Evolutionary conservation across 495 filamentous ascomycete genomes (phyloP).

Genomic region (Xylaria sp.): DNA sequence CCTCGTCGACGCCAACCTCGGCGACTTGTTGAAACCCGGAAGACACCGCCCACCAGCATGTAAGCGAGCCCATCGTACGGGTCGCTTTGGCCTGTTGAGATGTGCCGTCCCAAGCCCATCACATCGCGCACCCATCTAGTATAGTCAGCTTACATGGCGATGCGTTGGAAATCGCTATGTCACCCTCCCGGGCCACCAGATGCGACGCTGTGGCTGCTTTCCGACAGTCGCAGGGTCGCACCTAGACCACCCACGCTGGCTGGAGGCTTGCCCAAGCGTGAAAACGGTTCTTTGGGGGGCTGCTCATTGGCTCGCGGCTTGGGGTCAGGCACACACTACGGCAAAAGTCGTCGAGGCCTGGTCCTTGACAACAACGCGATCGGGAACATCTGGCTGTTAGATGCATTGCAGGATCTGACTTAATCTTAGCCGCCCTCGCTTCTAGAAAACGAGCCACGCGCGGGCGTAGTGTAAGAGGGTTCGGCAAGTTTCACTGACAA

Average conservation of each 20-base stretch:
- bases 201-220: constrained; percentile 43
- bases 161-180: constrained; percentile 41
- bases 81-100: constrained; percentile 15
- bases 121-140: no score
- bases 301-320: constrained; percentile 38
- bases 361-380: constrained; percentile 42
- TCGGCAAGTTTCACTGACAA: constrained; percentile 23
- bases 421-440: constrained; percentile 27
- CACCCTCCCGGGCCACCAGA: constrained; percentile 39
- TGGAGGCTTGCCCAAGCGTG: background rate
- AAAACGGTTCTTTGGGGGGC: constrained; percentile 19
- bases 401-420: constrained; percentile 49
- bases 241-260: constrained; percentile 12
- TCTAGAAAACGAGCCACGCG: constrained; percentile 24
- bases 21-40: constrained; percentile 29
- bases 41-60: constrained; percentile 28
- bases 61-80: constrained; percentile 25
- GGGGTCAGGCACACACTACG: constrained; percentile 12
- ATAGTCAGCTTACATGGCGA: constrained; percentile 33
- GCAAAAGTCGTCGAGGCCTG: constrained; percentile 34
- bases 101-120: constrained; percentile 21
- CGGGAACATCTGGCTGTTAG: constrained; percentile 39
- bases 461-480: constrained; percentile 16
- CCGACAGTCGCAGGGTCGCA: constrained; percentile 34
- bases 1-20: constrained; percentile 29